Base-by-base conservation (phyloP, 768 basidiomycete genomes). In the Tulasnella sp. region DNA sequence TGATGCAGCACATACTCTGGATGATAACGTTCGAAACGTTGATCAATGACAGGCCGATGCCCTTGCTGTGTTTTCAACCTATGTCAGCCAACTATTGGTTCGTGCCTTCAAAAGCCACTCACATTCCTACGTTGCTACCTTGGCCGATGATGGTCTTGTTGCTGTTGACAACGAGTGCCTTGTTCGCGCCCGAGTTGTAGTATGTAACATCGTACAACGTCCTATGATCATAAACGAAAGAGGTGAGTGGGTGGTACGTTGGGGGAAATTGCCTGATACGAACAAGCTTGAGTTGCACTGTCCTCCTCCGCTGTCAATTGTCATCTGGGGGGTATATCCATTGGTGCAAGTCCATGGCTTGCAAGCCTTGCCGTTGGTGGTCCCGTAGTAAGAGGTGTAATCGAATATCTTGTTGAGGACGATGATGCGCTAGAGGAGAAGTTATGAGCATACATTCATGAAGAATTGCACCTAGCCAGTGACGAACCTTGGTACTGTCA, bases 141-240 rank as follows among this genome's bases (percentile, higher is more conserved):
- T 67, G 32, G 3, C 61, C 61, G 61, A 67, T 67, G 61, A 67
- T 67, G 4, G 61, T 67, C 61, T 67, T 67, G 61, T 67, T 67
- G 61, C 61, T 67, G 61, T 67, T 67, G 10, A 67, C 61, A 7
- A 32, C 26, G 29, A 67, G 13, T 13, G 61, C 61, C 11, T 67
- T 67, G 61, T 16, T 67, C 7, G 61, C 61, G 4, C 61, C 61
- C 1, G 61, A 67, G 61, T 26, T 67, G 61, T 67, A 67, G 13
- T 67, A 67, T 6, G 61, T 67, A 67, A 35, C 61, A 18, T 67
- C 61, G 15, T 67, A 67, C 4, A 67, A 29, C 5, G 61, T 67
- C 29, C 61, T 67, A 5, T 35, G 35, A n/a, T n/a, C n/a, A n/a
- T n/a, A n/a, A 35, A 35, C 35, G 2, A 35, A 35, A 35, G 35